Evolutionary conservation across 2,329 filamentous ascomycete genomes (phyloP).

Genomic region (Harringtonia aguacate): DNA sequence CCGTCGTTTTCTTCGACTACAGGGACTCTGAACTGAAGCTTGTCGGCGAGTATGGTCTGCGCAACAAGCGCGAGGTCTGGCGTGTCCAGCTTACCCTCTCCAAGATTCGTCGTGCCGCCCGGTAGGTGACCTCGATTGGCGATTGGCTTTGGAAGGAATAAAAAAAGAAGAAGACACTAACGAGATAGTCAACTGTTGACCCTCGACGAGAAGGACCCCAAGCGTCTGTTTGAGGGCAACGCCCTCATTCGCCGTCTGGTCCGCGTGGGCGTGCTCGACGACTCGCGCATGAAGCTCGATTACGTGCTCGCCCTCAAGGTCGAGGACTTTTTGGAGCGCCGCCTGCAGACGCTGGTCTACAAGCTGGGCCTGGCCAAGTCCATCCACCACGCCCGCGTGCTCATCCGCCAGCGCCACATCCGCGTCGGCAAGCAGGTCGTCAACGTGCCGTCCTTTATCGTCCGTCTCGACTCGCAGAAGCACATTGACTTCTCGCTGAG

Average conservation of each 20-base stretch:
- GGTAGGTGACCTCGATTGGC: no score
- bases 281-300: slow-evolving; percentile 99
- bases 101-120: slow-evolving; percentile 99
- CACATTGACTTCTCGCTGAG: slow-evolving; percentile 99
- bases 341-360: slow-evolving; percentile 99
- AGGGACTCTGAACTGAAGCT: slow-evolving; percentile 99
- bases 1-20: slow-evolving; percentile 17
- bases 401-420: slow-evolving; percentile 99
- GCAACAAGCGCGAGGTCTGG: slow-evolving; percentile 99
- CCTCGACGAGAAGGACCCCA: slow-evolving; percentile 99
- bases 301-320: slow-evolving; percentile 99
- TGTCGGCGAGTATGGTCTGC: slow-evolving; percentile 98
- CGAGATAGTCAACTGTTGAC: slow-evolving; percentile 86
- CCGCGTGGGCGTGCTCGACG: slow-evolving; percentile 98
- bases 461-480: slow-evolving; percentile 99
- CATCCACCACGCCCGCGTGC: slow-evolving; percentile 99
- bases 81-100: slow-evolving; percentile 98
- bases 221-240: slow-evolving; percentile 99
- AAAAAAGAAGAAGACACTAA: no score
- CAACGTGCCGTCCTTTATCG: slow-evolving; percentile 98
- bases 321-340: slow-evolving; percentile 99
- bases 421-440: slow-evolving; percentile 99
- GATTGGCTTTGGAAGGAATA: no score
- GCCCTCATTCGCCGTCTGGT: slow-evolving; percentile 99
- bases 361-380: slow-evolving; percentile 99